Evolutionary conservation across 2,329 filamentous ascomycete species (phyloP).

Genomic region (Colletotrichum lupini): DNA sequence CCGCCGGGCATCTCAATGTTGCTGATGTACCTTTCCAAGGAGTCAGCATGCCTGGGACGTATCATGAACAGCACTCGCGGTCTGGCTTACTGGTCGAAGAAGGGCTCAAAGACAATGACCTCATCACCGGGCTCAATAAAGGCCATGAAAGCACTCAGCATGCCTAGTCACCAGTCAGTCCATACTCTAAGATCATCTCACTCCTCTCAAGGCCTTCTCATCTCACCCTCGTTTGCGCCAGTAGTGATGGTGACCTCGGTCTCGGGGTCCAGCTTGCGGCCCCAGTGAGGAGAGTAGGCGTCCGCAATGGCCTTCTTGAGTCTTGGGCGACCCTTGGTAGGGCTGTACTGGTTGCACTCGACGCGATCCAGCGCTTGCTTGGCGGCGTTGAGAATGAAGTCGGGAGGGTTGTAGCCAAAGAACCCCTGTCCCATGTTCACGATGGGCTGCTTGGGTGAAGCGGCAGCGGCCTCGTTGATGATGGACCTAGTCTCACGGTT

Average conservation of each 20-base stretch:
- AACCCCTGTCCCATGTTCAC: slow-evolving; percentile 77
- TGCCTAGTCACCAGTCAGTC: slow-evolving; percentile 61
- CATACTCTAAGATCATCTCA: not conserved
- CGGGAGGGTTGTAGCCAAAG: slow-evolving; percentile 93
- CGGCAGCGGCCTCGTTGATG: slow-evolving; percentile 73
- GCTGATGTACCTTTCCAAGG: slow-evolving; percentile 77
- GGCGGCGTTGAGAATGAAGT: slow-evolving; percentile 91
- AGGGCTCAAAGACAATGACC: slow-evolving; percentile 97
- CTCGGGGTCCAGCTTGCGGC: slow-evolving; percentile 83
- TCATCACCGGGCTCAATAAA: slow-evolving; percentile 96
- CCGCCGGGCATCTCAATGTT: slow-evolving; percentile 99
- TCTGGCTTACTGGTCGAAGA: slow-evolving; percentile 85
- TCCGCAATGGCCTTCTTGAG: slow-evolving; percentile 93
- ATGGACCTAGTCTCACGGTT: slow-evolving; percentile 61
- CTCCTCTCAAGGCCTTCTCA: no score
- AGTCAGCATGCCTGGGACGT: slow-evolving; percentile 4
- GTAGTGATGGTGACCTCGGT: slow-evolving; percentile 97
- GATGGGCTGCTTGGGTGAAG: slow-evolving; percentile 71
- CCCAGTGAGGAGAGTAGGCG: slow-evolving; percentile 91
- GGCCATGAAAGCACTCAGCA: slow-evolving; percentile 97
- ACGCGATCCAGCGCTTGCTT: slow-evolving; percentile 90
- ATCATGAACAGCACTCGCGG: not conserved
- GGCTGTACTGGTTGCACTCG: slow-evolving; percentile 98
- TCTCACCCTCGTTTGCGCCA: slow-evolving; percentile 79
- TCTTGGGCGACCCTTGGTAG: slow-evolving; percentile 90